Evolutionary conservation across 257 asterid genomes (phyloP).

Genomic region (Gardenia jasminoides): DNA sequence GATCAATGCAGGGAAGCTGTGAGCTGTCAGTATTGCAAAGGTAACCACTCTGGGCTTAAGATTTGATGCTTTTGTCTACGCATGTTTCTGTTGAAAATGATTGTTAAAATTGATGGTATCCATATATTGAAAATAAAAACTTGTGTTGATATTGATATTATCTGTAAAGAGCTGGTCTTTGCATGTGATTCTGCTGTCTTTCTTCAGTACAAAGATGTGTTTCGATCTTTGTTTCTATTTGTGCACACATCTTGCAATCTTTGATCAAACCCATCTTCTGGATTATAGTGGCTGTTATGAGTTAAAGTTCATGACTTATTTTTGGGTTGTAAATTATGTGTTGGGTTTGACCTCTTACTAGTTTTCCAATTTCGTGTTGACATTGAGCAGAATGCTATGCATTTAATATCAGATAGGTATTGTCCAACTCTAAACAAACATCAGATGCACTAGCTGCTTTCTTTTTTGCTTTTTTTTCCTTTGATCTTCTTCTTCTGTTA

Average conservation of each 20-base stretch:
- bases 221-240: background rate
- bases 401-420: background rate
- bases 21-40: slow-evolving; percentile 76
- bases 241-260: background rate
- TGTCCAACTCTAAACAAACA: background rate
- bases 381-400: background rate
- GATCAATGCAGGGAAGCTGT: slow-evolving; percentile 78
- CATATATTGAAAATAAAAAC: background rate
- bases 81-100: slow-evolving; percentile 7
- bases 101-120: background rate
- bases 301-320: background rate
- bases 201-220: background rate
- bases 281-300: background rate
- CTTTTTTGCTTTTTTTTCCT: background rate
- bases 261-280: too few relatives aligned
- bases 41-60: slow-evolving; percentile 30
- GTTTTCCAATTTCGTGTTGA: background rate
- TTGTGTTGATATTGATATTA: background rate
- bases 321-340: background rate
- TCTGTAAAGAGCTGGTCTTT: background rate
- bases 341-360: background rate
- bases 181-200: background rate
- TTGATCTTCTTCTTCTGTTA: background rate
- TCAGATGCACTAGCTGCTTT: background rate
- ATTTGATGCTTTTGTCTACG: background rate